A percentile compares a stretch with the other conserved stretches of the same genome.
These are phyloP conservation scores for Coniochaeta sp. DNA, from an alignment of 2,329 filamentous ascomycete species.

Conservation along the genomic window DNA sequence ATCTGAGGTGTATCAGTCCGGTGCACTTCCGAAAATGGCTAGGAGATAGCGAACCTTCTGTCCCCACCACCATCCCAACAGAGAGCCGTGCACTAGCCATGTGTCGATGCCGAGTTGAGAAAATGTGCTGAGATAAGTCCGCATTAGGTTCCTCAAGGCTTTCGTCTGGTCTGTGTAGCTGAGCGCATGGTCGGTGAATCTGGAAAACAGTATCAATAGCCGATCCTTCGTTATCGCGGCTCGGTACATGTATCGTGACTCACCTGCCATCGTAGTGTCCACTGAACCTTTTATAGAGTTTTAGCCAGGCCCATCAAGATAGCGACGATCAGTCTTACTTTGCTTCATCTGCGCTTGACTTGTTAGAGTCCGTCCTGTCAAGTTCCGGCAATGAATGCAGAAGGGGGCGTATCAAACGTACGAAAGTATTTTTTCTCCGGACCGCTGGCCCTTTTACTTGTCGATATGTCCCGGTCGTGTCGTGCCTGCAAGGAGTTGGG, in stretches of 20 bases:
- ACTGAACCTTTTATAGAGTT: slow-evolving; percentile 14
- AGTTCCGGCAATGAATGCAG: background rate
- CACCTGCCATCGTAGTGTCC: slow-evolving; percentile 26
- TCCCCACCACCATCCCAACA: slow-evolving; percentile 86
- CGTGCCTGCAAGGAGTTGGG: background rate
- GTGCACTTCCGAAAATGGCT: background rate
- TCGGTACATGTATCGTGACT: background rate
- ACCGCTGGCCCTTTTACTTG: background rate
- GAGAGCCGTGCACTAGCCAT: slow-evolving; percentile 79
- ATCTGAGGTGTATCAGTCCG: slow-evolving; percentile 34
- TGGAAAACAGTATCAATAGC: background rate
- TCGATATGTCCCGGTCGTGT: background rate
- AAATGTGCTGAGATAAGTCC: slow-evolving; percentile 66
- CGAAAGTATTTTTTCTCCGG: background rate
- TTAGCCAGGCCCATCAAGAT: background rate
- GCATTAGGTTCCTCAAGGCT: slow-evolving; percentile 59
- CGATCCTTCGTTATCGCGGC: background rate
- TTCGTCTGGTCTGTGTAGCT: slow-evolving; percentile 7
- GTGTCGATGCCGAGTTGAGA: slow-evolving; percentile 62
- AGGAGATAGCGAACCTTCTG: slow-evolving; percentile 26
- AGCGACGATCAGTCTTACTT: background rate
- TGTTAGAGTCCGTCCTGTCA: background rate
- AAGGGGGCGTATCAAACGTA: background rate
- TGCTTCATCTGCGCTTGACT: background rate
- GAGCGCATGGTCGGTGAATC: slow-evolving; percentile 8